phyloP scores from a whole-genome alignment of 1,284 basidiomycete genomes.

The Phenoliferia sp. region DNA sequence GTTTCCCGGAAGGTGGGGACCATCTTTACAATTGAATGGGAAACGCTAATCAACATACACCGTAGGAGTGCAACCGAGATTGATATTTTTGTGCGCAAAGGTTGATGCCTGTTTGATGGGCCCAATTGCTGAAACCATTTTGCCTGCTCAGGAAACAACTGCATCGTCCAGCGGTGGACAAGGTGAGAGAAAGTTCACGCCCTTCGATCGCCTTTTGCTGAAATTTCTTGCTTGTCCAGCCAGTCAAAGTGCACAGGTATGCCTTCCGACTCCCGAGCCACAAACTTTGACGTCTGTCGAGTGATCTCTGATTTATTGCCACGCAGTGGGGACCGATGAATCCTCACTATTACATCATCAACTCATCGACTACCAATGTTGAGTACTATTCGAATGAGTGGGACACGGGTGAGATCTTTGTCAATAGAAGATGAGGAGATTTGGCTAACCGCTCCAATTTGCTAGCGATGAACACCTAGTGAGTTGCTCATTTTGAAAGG shows the following conservation, averaged over 20 bases:
- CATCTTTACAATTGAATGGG: too few relatives aligned
- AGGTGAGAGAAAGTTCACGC: too few relatives aligned
- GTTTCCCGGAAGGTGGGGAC: conserved; percentile 40
- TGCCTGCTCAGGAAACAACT: conserved; percentile 34
- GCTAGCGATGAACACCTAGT: not conserved
- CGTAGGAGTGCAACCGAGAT: conserved; percentile 52
- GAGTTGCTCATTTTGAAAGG: not conserved
- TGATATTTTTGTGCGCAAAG: conserved; percentile 43
- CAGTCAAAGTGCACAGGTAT: not conserved
- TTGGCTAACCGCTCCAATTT: not conserved
- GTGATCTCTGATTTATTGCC: conserved; percentile 1
- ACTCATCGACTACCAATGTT: conserved; percentile 8
- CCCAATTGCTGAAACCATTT: not conserved
- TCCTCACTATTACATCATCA: not conserved
- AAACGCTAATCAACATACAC: too few relatives aligned
- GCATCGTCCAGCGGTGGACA: not conserved
- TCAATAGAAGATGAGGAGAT: too few relatives aligned
- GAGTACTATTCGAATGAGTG: not conserved
- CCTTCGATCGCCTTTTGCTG: too few relatives aligned
- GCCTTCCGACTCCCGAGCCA: too few relatives aligned
- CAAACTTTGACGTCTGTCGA: too few relatives aligned
- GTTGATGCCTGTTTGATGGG: not conserved
- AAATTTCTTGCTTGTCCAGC: too few relatives aligned
- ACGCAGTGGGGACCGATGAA: conserved; percentile 31
- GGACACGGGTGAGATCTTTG: too few relatives aligned